Evolutionary conservation across 176 grass and related monocot species (phyloP).

Genomic region (Eremochloa ophiuroides): DNA sequence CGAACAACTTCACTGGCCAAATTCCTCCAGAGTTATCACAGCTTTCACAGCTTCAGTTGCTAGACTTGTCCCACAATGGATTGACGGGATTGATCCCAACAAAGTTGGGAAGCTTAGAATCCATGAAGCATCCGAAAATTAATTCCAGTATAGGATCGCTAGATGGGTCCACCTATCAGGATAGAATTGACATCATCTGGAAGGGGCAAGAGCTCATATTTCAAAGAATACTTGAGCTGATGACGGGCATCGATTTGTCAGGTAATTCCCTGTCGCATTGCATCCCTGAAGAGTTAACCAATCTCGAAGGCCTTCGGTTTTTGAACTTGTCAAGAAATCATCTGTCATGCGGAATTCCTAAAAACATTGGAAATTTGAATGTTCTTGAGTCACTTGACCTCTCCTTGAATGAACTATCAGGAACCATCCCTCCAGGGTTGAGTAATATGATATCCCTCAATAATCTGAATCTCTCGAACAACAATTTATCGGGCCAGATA

Average conservation of each 20-base stretch:
- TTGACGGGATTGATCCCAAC: conserved; percentile 48
- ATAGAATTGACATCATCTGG: conserved; percentile 63
- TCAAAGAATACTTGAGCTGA: conserved; percentile 40
- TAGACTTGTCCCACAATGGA: conserved; percentile 54
- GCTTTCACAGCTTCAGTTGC: conserved; percentile 50
- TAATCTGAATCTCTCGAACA: conserved; percentile 53
- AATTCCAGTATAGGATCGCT: background rate
- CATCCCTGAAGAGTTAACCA: conserved; percentile 39
- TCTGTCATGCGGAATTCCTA: conserved; percentile 36
- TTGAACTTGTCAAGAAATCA: conserved; percentile 67
- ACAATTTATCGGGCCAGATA: conserved; percentile 49
- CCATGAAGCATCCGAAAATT: conserved; percentile 42
- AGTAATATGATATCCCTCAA: background rate
- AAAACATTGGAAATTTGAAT: conserved; percentile 35
- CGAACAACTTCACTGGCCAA: conserved; percentile 42
- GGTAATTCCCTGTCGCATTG: background rate
- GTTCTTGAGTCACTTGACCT: conserved; percentile 51
- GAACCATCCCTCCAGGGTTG: conserved; percentile 43
- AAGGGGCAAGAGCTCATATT: conserved; percentile 44
- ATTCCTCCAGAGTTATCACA: conserved; percentile 40
- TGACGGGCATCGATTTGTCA: conserved; percentile 18
- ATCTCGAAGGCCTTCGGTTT: conserved; percentile 46
- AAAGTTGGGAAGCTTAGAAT: conserved; percentile 39
- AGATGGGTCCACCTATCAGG: conserved; percentile 23
- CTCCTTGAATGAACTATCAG: conserved; percentile 42